Evolutionary conservation across 2,329 filamentous ascomycete genomes (phyloP).

Genomic region (Didymosphaeria variabile): DNA sequence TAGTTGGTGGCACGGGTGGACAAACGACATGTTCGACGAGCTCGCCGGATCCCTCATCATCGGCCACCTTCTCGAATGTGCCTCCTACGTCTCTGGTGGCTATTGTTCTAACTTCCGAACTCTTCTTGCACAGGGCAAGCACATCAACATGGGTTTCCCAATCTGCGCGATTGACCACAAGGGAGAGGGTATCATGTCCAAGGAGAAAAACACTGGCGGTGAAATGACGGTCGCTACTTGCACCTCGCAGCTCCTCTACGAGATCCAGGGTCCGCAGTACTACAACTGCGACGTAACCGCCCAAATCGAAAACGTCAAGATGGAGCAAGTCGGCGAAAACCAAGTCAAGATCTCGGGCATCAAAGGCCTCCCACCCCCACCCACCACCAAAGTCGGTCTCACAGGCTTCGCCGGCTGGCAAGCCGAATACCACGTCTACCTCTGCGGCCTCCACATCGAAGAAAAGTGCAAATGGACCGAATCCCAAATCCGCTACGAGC

Average conservation of each 20-base stretch:
- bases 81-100: conserved; percentile 53
- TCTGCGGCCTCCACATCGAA: conserved; percentile 56
- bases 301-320: conserved; percentile 58
- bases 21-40: conserved; percentile 14
- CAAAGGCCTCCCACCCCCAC: conserved; percentile 52
- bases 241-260: conserved; percentile 53
- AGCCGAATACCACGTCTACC: conserved; percentile 57
- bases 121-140: conserved; percentile 38
- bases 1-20: conserved; percentile 53
- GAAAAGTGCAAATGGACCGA: conserved; percentile 58
- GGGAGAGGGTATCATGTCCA: conserved; percentile 58
- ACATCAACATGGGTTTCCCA: conserved; percentile 56
- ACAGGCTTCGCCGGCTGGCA: conserved; percentile 58
- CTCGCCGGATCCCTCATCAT: conserved; percentile 10
- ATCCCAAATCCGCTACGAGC: conserved; percentile 43
- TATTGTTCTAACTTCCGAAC: conserved; percentile 54
- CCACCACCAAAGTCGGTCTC: conserved; percentile 61
- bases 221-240: conserved; percentile 34
- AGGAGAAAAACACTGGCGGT: conserved; percentile 53
- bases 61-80: conserved; percentile 56
- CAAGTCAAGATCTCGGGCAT: conserved; percentile 60
- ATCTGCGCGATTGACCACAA: conserved; percentile 58
- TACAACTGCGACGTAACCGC: conserved; percentile 67
- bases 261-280: conserved; percentile 55
- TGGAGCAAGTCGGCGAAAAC: conserved; percentile 61